These are phyloP conservation scores for Macadamia integrifolia DNA, from an alignment of 164 flowering plant species.

Conservation along the genomic window DNA sequence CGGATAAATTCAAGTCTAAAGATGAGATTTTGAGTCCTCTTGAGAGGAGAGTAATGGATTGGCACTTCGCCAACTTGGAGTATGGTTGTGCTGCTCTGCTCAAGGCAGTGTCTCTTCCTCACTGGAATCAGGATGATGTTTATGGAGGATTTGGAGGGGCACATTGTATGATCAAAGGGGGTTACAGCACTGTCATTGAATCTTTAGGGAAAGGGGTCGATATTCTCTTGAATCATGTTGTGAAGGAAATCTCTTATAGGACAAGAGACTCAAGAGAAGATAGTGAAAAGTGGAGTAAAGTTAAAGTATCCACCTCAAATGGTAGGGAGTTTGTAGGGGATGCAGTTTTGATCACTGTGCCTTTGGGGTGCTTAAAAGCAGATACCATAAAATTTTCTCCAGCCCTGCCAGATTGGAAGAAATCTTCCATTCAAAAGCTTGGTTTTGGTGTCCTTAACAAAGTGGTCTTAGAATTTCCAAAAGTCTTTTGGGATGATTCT, in stretches of 20 bases:
- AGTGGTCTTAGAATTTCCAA: constrained; percentile 81
- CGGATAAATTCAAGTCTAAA: constrained; percentile 14
- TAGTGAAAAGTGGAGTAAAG: constrained; percentile 29
- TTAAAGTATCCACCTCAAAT: constrained; percentile 67
- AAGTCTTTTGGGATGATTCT: constrained; percentile 94
- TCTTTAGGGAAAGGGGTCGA: constrained; percentile 67
- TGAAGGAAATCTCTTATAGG: constrained; percentile 56
- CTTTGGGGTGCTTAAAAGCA: constrained; percentile 96
- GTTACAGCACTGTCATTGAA: constrained; percentile 84
- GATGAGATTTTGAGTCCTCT: constrained; percentile 68
- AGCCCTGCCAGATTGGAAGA: constrained; percentile 82
- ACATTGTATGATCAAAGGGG: constrained; percentile 99
- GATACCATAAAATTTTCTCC: constrained; percentile 80
- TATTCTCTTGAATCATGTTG: constrained; percentile 71
- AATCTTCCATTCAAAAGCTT: constrained; percentile 67
- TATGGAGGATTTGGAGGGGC: constrained; percentile 99
- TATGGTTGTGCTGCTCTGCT: constrained; percentile 98
- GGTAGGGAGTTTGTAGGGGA: constrained; percentile 80
- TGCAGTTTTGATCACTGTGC: constrained; percentile 85
- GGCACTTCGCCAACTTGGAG: constrained; percentile 97
- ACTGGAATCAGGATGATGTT: constrained; percentile 98
- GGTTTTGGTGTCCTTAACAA: constrained; percentile 98
- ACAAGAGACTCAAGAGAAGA: constrained; percentile 17
- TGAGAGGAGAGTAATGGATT: constrained; percentile 98
- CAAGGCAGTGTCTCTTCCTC: constrained; percentile 89